Percentiles rank a stretch among this genome's conserved stretches.
These are phyloP conservation scores for Dissophora globulifera DNA, from an alignment of 192 early-diverging fungal species.

Conservation along the genomic window DNA sequence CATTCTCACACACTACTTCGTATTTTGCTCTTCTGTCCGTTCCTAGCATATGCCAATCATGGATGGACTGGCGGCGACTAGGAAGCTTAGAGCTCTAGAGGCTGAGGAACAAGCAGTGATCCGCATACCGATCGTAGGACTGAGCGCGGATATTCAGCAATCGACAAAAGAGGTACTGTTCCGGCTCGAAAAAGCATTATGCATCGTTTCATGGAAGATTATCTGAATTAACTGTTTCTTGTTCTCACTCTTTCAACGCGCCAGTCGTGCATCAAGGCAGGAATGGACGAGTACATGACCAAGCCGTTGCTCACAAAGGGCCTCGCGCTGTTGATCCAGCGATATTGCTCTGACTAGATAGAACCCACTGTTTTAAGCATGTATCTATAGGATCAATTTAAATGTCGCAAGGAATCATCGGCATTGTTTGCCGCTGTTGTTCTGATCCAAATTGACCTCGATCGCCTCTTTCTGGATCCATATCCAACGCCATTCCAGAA, in stretches of 20 bases:
- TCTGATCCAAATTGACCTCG: too few relatives aligned
- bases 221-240: neutral
- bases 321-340: slow-evolving; percentile 34
- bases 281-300: slow-evolving; percentile 54
- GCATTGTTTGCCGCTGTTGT: too few relatives aligned
- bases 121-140: slow-evolving; percentile 43
- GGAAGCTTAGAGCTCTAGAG: slow-evolving; percentile 33
- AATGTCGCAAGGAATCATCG: too few relatives aligned
- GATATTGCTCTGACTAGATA: slow-evolving; percentile 27
- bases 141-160: slow-evolving; percentile 49
- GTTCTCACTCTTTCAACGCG: neutral
- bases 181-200: neutral
- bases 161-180: slow-evolving; percentile 41
- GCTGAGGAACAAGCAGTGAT: neutral
- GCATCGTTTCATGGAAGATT: neutral
- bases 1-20: too few relatives aligned
- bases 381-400: too few relatives aligned
- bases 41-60: slow-evolving; percentile 56
- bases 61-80: slow-evolving; percentile 47
- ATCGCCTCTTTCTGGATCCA: too few relatives aligned
- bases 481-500: too few relatives aligned
- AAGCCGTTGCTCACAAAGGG: slow-evolving; percentile 48
- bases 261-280: slow-evolving; percentile 47
- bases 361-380: too few relatives aligned
- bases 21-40: too few relatives aligned